Evolutionary conservation across 176 grass and related monocot genomes (phyloP).

Genomic region (Aegilops bicornis): DNA sequence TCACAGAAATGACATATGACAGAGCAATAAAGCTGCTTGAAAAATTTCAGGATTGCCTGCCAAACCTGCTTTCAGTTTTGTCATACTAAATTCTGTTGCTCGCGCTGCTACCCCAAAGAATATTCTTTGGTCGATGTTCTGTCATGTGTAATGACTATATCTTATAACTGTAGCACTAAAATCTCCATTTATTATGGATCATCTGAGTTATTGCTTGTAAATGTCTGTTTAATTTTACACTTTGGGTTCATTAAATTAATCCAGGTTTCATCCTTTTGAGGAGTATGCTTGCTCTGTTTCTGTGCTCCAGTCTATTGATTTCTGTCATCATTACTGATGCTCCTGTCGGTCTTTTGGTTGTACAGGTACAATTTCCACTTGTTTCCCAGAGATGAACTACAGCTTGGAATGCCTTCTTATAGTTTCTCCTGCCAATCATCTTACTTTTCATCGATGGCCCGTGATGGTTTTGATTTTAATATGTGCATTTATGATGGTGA

Average conservation of each 20-base stretch:
- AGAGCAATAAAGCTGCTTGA: neutral
- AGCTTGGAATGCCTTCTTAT: slow-evolving; percentile 77
- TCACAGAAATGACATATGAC: neutral
- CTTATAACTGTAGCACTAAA: neutral
- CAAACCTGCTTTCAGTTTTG: slow-evolving; percentile 19
- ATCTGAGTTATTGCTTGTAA: neutral
- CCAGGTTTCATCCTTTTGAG: neutral
- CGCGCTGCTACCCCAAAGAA: neutral
- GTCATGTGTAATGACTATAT: slow-evolving; percentile 1
- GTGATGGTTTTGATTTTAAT: slow-evolving; percentile 98
- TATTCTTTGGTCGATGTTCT: neutral
- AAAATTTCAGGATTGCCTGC: neutral
- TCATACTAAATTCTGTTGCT: slow-evolving; percentile 4
- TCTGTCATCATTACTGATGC: slow-evolving; percentile 13
- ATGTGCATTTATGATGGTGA: slow-evolving; percentile 90
- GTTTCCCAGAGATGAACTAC: slow-evolving; percentile 85
- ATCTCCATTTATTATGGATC: neutral
- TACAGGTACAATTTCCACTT: slow-evolving; percentile 97
- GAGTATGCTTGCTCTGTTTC: neutral
- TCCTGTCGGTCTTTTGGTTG: slow-evolving; percentile 16
- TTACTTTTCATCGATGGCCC: slow-evolving; percentile 77
- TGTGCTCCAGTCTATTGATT: neutral
- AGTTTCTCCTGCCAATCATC: slow-evolving; percentile 93
- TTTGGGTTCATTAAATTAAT: neutral
- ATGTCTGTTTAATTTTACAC: slow-evolving; percentile 8